phyloP scores from a whole-genome alignment of 352 stramenopile genomes.

The Peronospora belbahrii region DNA sequence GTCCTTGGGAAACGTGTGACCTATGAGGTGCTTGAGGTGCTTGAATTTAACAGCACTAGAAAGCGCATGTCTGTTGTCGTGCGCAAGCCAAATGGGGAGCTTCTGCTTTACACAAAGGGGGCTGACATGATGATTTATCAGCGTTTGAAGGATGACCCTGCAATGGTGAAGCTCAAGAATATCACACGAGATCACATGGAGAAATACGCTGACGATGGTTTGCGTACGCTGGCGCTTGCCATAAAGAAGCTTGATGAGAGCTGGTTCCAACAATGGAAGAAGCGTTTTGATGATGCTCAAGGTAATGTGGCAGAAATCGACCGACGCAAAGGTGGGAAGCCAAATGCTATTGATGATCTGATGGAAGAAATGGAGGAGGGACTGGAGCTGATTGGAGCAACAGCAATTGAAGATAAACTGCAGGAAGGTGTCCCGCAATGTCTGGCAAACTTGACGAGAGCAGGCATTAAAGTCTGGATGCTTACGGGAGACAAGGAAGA shows the following conservation, averaged over 20 bases:
- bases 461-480: constrained; percentile 93
- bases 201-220: constrained; percentile 73
- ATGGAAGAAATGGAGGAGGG: constrained; percentile 80
- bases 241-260: constrained; percentile 59
- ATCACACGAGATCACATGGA: constrained; percentile 74
- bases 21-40: constrained; percentile 60
- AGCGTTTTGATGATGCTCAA: constrained; percentile 58
- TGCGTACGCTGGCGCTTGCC: constrained; percentile 78
- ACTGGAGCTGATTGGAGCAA: constrained; percentile 81
- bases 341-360: constrained; percentile 65
- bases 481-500: constrained; percentile 94
- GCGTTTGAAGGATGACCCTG: constrained; percentile 44
- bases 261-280: constrained; percentile 72
- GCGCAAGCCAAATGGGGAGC: constrained; percentile 39
- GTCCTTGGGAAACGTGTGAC: constrained; percentile 39
- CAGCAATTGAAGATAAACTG: constrained; percentile 90
- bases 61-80: constrained; percentile 77
- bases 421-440: constrained; percentile 86
- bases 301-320: constrained; percentile 66
- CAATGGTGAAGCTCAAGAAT: constrained; percentile 43
- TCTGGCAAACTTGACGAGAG: constrained; percentile 66
- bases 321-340: constrained; percentile 69
- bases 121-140: constrained; percentile 91
- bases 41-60: constrained; percentile 74
- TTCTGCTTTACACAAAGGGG: constrained; percentile 83